Conservation (phyloP, 2,329 filamentous ascomycete species). For the Alternaria sp. region DNA sequence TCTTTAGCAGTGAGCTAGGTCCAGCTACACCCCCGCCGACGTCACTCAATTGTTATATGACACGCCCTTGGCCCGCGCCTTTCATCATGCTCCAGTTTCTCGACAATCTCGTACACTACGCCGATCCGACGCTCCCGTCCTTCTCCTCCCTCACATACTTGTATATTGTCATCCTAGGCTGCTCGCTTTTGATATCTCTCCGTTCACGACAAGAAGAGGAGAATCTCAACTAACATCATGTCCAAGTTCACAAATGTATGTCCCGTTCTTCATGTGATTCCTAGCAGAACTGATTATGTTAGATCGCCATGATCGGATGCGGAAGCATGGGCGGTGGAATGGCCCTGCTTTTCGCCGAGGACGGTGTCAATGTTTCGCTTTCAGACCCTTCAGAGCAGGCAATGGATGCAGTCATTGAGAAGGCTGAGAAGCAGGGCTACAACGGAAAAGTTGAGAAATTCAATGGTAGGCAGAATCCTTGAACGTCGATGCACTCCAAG, state of each 20-base stretch:
- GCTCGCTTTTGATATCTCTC: constrained; percentile 32
- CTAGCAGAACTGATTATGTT: neutral
- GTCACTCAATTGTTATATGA: constrained; percentile 15
- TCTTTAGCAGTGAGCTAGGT: constrained; percentile 1
- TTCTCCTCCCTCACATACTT: constrained; percentile 40
- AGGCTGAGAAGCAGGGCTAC: constrained; percentile 51
- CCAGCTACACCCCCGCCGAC: constrained; percentile 19
- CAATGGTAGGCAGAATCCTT: constrained; percentile 29
- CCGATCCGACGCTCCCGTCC: constrained; percentile 39
- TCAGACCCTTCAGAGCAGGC: constrained; percentile 60
- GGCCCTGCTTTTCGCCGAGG: constrained; percentile 65
- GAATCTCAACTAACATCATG: constrained; percentile 18
- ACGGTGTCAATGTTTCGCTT: constrained; percentile 61
- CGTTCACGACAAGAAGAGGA: constrained; percentile 24
- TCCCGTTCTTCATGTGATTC: neutral
- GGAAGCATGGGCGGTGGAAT: constrained; percentile 68
- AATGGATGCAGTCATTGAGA: constrained; percentile 54
- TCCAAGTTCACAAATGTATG: constrained; percentile 35
- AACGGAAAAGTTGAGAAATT: constrained; percentile 49
- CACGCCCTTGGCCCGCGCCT: constrained; percentile 3
- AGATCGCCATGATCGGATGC: constrained; percentile 64
- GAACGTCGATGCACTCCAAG: neutral
- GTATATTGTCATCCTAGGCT: constrained; percentile 36
- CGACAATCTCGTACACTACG: constrained; percentile 36
- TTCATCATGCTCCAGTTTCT: constrained; percentile 36